Base-by-base conservation (phyloP, 495 filamentous ascomycete genomes). In the Patellaria atrata region DNA sequence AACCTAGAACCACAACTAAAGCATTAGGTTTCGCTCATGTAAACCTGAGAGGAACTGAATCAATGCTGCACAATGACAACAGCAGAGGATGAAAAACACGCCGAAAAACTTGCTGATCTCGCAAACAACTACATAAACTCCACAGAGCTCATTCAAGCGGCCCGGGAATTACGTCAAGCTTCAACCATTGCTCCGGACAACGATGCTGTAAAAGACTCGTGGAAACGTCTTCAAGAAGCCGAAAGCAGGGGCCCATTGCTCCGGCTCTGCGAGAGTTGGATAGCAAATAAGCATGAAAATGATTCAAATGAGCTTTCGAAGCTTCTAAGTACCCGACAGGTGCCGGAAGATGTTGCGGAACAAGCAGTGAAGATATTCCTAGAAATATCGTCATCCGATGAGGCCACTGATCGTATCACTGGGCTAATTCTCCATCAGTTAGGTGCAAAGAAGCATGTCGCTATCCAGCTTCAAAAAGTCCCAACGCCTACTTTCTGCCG, bases 121-220 rank as follows among this genome's bases (percentile, higher is more conserved):
- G 48, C 44, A 1, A 31, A 19, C 18, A 35, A 39, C 22, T 27
- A 18, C 26, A 27, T 40, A 5, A 37, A 41, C 22, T 12, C 33
- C 10, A 41, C 44, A 13, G 37, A 43, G 31, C 35, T 51, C 17
- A 22, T 37, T 4, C 41, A 44, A 22, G 48, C 48, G 4, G 63
- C 66, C 23, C 61, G 70, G 34, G 67, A 66, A 32, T 59, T 79
- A 27, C 64, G 70, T 54, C 70, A 79, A 59, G 75, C 75, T 15
- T 60, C 68, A 35, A 64, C 64, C n/a, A 57, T 79, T 29, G 68
- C 68, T 11, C 68, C 73, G 15, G 60, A 72, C 2, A 65, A 75
- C 45, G 33, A 55, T 14, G 38, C 61, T 38, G 63, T 77, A 35
- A 65, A 65, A 55, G 57, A 54, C 15, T 66, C 64, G 20, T 63